These are phyloP conservation scores for Corymbia citriodora DNA, from an alignment of 441 rosid species.

Conservation along the genomic window DNA sequence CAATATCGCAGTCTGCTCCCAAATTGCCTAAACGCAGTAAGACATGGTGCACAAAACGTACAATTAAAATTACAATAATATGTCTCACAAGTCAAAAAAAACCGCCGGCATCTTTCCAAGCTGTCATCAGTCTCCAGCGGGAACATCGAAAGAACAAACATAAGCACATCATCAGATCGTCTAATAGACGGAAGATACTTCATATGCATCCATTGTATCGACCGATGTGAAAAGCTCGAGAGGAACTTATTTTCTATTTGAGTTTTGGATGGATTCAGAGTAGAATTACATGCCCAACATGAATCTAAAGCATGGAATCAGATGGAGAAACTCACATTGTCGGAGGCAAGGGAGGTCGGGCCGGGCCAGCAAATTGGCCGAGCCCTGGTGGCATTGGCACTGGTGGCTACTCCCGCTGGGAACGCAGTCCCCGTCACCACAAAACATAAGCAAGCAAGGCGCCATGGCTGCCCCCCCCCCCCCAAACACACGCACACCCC, in stretches of 20 bases:
- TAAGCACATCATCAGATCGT: neutral
- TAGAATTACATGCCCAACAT: neutral
- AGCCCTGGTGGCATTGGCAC: conserved; percentile 34
- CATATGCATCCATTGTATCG: no score
- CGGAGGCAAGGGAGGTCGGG: conserved; percentile 19
- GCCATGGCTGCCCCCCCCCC: neutral
- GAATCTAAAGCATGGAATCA: neutral
- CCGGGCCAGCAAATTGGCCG: conserved; percentile 17
- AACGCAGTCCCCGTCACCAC: conserved; percentile 41
- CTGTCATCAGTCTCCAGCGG: neutral
- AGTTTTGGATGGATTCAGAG: neutral
- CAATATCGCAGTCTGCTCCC: conserved; percentile 28
- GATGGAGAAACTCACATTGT: conserved; percentile 19
- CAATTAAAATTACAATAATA: neutral
- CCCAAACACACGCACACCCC: neutral
- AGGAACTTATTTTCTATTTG: neutral
- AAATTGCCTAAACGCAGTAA: conserved; percentile 14
- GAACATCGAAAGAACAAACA: neutral
- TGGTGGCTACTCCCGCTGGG: conserved; percentile 15
- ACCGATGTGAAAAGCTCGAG: no score
- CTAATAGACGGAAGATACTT: neutral
- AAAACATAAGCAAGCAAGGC: conserved; percentile 35
- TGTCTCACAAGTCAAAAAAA: neutral
- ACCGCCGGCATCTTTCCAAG: neutral
- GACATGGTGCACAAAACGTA: neutral